Base-by-base conservation (phyloP, 176 grass and related monocot genomes). In the Tillandsia leiboldiana region DNA sequence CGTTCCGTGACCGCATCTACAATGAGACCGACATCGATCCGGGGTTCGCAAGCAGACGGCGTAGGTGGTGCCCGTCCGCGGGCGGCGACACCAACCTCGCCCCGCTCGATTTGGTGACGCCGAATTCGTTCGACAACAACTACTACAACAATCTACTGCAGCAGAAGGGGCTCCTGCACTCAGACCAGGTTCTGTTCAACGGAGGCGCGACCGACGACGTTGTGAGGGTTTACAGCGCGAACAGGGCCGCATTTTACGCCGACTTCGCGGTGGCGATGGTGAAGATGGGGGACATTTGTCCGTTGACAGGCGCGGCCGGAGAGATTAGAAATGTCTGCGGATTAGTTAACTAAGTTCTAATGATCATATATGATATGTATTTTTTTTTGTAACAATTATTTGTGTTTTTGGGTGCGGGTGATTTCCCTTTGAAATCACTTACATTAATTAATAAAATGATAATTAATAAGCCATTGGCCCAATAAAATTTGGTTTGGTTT, bases 61-160 rank as follows among this genome's bases (percentile, higher is more conserved):
- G 18, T 0, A 0, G 8, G 26, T 66, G 9, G 12, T 86, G 79
- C 74, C 62, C 50, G 1, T 2, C 9, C 48, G 49, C 0, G 24
- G 29, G 29, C 9, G 71, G 26, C 0, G 62, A 52, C 11, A 10
- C n/a, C 26, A 50, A 54, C 51, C 1, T 12, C 53, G 78, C 78
- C n/a, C 78, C 78, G 6, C 71, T 85, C 12, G 78, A 85, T 13
- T 2, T 15, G 66, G 3, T 13, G 1, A 71, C 75, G 0, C 66
- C 71, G 0, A 53, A 53, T 28, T 59, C 1, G 24, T 91, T 91
- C 7, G 89, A 91, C 73, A 87, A 83, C 50, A 71, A 74, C 0
- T 91, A 87, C 78, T 91, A 77, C 73, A 49, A 50, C 48, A 80
- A 87, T 71, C 72, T 91, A 63, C 49, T 82, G 1, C 66, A 64